A percentile compares a stretch with the other conserved stretches of the same genome.
These are phyloP conservation scores for Thelonectria olida DNA, from an alignment of 2,329 filamentous ascomycete species.

Conservation along the genomic window DNA sequence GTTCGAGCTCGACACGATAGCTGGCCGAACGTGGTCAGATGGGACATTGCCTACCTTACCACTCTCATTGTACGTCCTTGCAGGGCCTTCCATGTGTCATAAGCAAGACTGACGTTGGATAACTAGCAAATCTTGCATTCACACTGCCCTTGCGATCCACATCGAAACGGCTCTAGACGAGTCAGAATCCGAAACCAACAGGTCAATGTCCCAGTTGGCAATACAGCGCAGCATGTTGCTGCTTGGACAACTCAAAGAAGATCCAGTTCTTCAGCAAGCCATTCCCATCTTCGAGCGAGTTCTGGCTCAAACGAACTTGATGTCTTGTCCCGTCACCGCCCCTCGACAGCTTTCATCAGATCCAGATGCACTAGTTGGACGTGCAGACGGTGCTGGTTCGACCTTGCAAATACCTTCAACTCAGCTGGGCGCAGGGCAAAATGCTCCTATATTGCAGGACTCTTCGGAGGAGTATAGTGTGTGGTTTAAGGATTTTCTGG, in stretches of 20 bases:
- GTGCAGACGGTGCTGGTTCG: not conserved
- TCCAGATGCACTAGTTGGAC: not conserved
- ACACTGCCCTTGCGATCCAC: conserved; percentile 12
- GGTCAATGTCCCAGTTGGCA: conserved; percentile 3
- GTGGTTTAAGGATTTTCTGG: conserved; percentile 15
- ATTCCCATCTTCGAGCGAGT: conserved; percentile 12
- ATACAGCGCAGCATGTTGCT: conserved; percentile 8
- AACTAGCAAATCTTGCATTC: conserved; percentile 15
- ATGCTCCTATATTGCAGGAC: not conserved
- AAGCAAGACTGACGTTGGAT: not conserved
- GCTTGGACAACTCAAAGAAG: conserved; percentile 2
- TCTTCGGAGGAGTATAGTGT: conserved; percentile 1
- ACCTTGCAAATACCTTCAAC: not conserved
- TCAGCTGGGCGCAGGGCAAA: not conserved
- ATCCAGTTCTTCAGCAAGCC: conserved; percentile 6
- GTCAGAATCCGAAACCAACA: conserved; percentile 6
- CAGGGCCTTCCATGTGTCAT: no score
- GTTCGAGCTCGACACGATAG: conserved; percentile 16
- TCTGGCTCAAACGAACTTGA: conserved; percentile 5
- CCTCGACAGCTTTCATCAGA: not conserved
- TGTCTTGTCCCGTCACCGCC: not conserved
- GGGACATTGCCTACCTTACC: conserved; percentile 1
- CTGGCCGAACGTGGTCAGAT: conserved; percentile 7
- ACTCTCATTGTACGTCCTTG: conserved; percentile 11
- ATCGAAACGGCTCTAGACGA: conserved; percentile 14